Base-by-base conservation (phyloP, 768 basidiomycete genomes). In the Macrolepiota fuliginosa region DNA sequence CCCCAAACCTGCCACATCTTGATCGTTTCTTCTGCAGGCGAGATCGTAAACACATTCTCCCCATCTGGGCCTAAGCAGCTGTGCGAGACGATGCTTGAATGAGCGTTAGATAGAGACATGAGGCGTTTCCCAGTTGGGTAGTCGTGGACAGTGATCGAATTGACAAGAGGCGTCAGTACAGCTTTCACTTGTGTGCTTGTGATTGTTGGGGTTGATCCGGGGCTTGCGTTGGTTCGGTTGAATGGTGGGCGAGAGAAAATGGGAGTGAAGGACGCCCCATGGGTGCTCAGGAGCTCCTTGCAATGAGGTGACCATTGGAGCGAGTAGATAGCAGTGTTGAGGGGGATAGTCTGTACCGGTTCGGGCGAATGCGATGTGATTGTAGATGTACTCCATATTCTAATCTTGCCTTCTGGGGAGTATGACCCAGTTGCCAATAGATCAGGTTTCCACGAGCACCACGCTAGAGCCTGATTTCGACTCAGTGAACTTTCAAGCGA, bases 211-310 rank as follows among this genome's bases (percentile, higher is more conserved):
- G 15, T 72, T 53, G 67, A 37, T 51, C 54, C 72, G 74, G 17
- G 67, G 66, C 63, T 82, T 79, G 57, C 17, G 25, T 15, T 40
- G 25, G 37, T 25, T 42, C 47, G 49, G 7, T 42, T 55, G 9
- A 39, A 39, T 5, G 49, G 25, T 22, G 37, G 57, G 15, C 56
- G 62, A 47, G 51, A 58, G 56, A 46, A 24, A 39, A 53, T 40
- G 86, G 77, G 17, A 82, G 87, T 58, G 54, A 78, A 80, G 0
- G 77, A 76, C 9, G 70, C 87, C 1, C 94, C 95, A 66, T 96
- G 95, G 0, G 92, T 94, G 60, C 90, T 92, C n/a, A 95, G 72
- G 56, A 96, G 79, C 70, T 97, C 94, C 67, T 94, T 94, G 63
- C 86, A 83, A 73, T 94, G 91, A 15, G 90, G 85, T 5, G 91